Evolutionary conservation across 2,329 filamentous ascomycete species (phyloP), one percentile per base, ranked within the genome.

Genomic region (Colletotrichum lupini): DNA sequence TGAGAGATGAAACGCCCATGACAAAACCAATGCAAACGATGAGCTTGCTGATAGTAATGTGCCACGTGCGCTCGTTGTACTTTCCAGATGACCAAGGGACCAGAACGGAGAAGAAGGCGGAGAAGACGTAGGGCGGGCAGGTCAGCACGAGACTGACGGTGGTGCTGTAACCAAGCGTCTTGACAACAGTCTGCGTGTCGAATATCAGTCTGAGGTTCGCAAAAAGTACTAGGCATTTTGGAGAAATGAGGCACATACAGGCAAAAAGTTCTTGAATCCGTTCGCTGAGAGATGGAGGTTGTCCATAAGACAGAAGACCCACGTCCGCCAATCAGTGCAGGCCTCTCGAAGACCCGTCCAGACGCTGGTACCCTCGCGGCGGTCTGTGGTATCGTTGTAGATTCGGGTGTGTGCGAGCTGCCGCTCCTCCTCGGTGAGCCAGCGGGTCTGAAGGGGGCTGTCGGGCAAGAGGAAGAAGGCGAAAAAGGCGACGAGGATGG

Each of bases 211-310:
- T 22, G 16, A 19, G 37, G 30, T 32, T 11, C 30, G 30, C 28
- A 8, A 8, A 32, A 32, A 11, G 30, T 32, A 37, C 14, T 37
- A 9, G 35, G 14, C 14, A 16, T 16, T 16, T 5, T 37, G 14
- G 5, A 37, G 35, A 16, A 46, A n/a, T 16, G 42, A n/a, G 42
- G 19, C 42, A 49, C 42, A 49, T n/a, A 49, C 42, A 5, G 78
- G 79, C 11, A 81, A 72, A 65, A 79, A 80, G 71, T 75, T 75
- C 75, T 87, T 84, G 77, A 86, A 86, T 1, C 84, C 83, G 56
- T 86, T 86, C 22, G 86, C 86, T 3, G 85, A 85, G 56, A 88
- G 76, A 73, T 88, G 86, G 72, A 87, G 83, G 76, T 88, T 87
- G 71, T 87, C 84, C 85, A 87, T 87, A 42, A 87, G 79, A 7